These are phyloP conservation scores for Vigna angularis DNA, from an alignment of 306 rosid genomes.

Conservation along the genomic window DNA sequence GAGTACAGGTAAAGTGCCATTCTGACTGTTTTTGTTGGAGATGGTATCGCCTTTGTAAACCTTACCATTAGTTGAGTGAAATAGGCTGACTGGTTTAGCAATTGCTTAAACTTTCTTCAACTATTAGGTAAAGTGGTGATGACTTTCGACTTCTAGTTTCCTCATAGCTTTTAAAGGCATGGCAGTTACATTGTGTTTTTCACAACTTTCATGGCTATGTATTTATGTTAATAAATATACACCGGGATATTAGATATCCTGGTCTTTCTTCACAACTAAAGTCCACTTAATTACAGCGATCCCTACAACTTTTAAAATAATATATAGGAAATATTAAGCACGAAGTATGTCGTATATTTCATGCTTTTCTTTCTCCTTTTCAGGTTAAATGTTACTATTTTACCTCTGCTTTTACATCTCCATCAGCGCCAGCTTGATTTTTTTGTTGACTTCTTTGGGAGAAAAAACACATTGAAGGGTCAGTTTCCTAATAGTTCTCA, in stretches of 20 bases:
- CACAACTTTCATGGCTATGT: constrained; percentile 6
- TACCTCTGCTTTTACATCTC: constrained; percentile 76
- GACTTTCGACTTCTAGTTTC: constrained; percentile 30
- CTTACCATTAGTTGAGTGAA: constrained; percentile 17
- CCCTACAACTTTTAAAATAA: constrained; percentile 13
- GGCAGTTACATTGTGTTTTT: constrained; percentile 11
- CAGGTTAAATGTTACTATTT: constrained; percentile 77
- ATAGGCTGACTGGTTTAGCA: constrained; percentile 9
- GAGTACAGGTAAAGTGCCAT: constrained; percentile 74
- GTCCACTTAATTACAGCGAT: constrained; percentile 15
- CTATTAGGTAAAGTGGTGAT: constrained; percentile 17
- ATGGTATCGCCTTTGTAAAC: constrained; percentile 5
- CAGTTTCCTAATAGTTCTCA: constrained; percentile 59
- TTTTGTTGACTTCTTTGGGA: constrained; percentile 80
- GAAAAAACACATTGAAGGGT: constrained; percentile 55
- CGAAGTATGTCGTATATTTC: not conserved
- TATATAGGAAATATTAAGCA: constrained; percentile 19
- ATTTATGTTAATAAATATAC: constrained; percentile 14
- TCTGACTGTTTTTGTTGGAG: constrained; percentile 11
- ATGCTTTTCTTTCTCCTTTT: constrained; percentile 34
- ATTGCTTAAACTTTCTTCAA: constrained; percentile 37
- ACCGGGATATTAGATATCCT: not conserved
- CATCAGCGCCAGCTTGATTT: constrained; percentile 94
- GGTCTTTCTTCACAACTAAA: constrained; percentile 22
- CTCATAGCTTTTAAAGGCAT: constrained; percentile 9